Percentiles rank a stretch among this genome's conserved stretches.
These are phyloP conservation scores for Dichomitus squalens DNA, from an alignment of 1,284 basidiomycete genomes.

Conservation along the genomic window DNA sequence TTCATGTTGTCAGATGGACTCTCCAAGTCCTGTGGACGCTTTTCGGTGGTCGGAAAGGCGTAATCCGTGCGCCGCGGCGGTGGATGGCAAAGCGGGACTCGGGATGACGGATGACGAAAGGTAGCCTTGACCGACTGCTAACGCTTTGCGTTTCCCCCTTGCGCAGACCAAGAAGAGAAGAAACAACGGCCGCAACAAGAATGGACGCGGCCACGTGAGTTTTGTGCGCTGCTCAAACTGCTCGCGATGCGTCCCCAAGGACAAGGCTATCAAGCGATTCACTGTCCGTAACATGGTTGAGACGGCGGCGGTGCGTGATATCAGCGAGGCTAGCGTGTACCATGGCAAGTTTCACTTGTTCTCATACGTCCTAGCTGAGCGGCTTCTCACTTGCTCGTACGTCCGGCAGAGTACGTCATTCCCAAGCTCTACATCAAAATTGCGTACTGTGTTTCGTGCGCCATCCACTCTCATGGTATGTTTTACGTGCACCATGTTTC, in stretches of 20 bases:
- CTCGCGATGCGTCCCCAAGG: constrained; percentile 91
- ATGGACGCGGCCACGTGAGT: constrained; percentile 94
- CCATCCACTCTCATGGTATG: constrained; percentile 97
- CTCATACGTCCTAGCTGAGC: not conserved
- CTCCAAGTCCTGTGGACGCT: constrained; percentile 8
- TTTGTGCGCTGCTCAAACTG: constrained; percentile 99
- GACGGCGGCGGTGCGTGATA: constrained; percentile 96
- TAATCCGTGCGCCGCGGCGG: constrained; percentile 21
- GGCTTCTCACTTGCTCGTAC: not conserved
- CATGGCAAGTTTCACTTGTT: constrained; percentile 58
- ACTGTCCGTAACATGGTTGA: constrained; percentile 99
- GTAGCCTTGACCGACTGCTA: not conserved
- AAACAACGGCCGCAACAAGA: constrained; percentile 98
- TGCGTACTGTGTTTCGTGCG: constrained; percentile 98
- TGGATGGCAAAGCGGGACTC: constrained; percentile 31
- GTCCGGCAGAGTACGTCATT: constrained; percentile 84
- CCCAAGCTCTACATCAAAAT: constrained; percentile 99
- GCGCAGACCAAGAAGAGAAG: constrained; percentile 98
- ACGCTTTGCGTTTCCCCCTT: not conserved
- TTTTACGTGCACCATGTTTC: constrained; percentile 8
- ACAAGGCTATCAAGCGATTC: constrained; percentile 99
- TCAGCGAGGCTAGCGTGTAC: constrained; percentile 96
- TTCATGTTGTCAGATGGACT: constrained; percentile 11
- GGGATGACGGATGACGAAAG: constrained; percentile 28
- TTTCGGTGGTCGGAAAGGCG: constrained; percentile 12